Percentiles rank a stretch among this genome's conserved stretches.
phyloP scores from a whole-genome alignment of 2,329 filamentous ascomycete species.

The Neopestalotiopsis sp. region DNA sequence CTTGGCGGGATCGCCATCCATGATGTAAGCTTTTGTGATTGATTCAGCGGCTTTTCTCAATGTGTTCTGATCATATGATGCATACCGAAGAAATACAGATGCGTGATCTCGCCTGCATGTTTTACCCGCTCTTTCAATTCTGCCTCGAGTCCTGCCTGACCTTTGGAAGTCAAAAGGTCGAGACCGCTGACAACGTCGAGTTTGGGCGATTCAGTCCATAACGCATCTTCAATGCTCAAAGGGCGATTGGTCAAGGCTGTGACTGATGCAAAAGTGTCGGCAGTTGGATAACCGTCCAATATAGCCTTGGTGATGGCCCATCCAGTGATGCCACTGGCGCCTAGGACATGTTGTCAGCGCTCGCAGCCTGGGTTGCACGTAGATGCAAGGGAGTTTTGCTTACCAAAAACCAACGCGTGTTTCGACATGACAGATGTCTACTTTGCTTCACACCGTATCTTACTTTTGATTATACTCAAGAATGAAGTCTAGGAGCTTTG shows the following conservation, averaged over 20 bases:
- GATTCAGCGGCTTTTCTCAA: slow-evolving; percentile 16
- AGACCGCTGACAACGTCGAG: slow-evolving; percentile 40
- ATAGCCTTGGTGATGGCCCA: slow-evolving; percentile 19
- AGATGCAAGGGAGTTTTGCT: neutral
- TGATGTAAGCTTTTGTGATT: slow-evolving; percentile 34
- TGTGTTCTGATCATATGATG: slow-evolving; percentile 26
- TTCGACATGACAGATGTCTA: slow-evolving; percentile 3
- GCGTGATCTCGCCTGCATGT: slow-evolving; percentile 42
- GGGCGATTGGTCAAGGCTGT: slow-evolving; percentile 18
- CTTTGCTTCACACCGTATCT: neutral
- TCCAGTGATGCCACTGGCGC: slow-evolving; percentile 20
- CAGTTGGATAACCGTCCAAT: slow-evolving; percentile 14
- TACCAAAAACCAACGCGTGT: slow-evolving; percentile 17
- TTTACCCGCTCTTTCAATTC: slow-evolving; percentile 40
- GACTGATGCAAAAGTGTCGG: slow-evolving; percentile 14
- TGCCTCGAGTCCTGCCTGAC: slow-evolving; percentile 34
- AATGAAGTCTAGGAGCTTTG: too few relatives aligned
- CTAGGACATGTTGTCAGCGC: neutral
- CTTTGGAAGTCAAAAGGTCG: slow-evolving; percentile 36
- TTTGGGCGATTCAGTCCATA: slow-evolving; percentile 36
- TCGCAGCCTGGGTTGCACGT: neutral
- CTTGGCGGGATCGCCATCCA: slow-evolving; percentile 38
- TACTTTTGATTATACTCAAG: neutral
- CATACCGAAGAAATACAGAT: slow-evolving; percentile 45
- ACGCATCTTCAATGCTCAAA: slow-evolving; percentile 1